Percentiles rank a stretch among this genome's conserved stretches.
These are phyloP conservation scores for Fusarium compactum DNA, from an alignment of 2,329 filamentous ascomycete species.

Conservation along the genomic window DNA sequence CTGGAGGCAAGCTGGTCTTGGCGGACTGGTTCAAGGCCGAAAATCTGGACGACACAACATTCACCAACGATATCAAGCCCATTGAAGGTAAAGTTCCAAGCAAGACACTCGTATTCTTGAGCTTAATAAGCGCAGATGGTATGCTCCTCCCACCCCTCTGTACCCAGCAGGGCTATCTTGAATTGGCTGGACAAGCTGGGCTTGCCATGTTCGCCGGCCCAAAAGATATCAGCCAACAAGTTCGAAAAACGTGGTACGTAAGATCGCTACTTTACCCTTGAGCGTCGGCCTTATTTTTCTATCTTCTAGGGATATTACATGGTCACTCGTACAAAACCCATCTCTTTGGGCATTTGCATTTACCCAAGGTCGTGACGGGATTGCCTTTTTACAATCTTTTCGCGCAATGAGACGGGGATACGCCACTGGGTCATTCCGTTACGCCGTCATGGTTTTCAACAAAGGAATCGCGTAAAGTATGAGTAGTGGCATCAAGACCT, in stretches of 20 bases:
- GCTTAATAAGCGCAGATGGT: slow-evolving; percentile 57
- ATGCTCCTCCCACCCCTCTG: slow-evolving; percentile 71
- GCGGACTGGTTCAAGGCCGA: slow-evolving; percentile 73
- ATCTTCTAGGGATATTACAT: slow-evolving; percentile 68
- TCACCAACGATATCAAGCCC: slow-evolving; percentile 66
- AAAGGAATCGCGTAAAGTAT: slow-evolving; percentile 50
- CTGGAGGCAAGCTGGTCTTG: slow-evolving; percentile 65
- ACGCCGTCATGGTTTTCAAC: slow-evolving; percentile 69
- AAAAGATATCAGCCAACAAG: slow-evolving; percentile 68
- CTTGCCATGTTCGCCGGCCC: slow-evolving; percentile 60
- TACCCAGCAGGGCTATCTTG: slow-evolving; percentile 65
- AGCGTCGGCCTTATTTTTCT: neutral
- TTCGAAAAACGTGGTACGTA: slow-evolving; percentile 69
- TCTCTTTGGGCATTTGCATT: slow-evolving; percentile 72
- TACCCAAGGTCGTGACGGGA: slow-evolving; percentile 69
- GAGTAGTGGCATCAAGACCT: neutral
- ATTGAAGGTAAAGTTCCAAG: slow-evolving; percentile 62
- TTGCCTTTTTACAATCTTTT: slow-evolving; percentile 72
- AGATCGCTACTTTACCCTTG: neutral
- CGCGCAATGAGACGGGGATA: slow-evolving; percentile 71
- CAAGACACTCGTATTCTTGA: neutral
- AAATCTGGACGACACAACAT: slow-evolving; percentile 57
- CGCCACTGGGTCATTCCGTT: slow-evolving; percentile 68
- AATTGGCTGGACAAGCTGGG: slow-evolving; percentile 62
- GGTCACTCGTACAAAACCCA: slow-evolving; percentile 69